Evolutionary conservation across 345 rosid species (phyloP).

Genomic region (Passiflora organensis): DNA sequence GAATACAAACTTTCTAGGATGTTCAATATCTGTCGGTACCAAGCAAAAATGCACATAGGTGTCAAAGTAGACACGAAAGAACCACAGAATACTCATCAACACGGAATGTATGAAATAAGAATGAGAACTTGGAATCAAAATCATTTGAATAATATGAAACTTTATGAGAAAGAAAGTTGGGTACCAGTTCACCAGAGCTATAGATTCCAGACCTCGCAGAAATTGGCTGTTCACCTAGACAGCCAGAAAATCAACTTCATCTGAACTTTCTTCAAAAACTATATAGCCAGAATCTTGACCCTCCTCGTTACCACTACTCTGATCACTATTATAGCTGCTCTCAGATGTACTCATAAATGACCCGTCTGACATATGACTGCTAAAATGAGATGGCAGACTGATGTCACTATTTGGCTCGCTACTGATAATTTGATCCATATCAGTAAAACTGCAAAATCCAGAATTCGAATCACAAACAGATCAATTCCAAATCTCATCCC

Average conservation of each 20-base stretch:
- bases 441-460: constrained; percentile 51
- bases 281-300: constrained; percentile 42
- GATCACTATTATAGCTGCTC: constrained; percentile 65
- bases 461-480: constrained; percentile 11
- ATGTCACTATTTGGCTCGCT: constrained; percentile 45
- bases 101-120: no score
- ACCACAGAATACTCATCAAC: no score
- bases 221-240: constrained; percentile 22
- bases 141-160: background rate
- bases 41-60: no score
- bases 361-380: constrained; percentile 40
- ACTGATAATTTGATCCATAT: constrained; percentile 51
- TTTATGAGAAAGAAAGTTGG: background rate
- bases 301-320: constrained; percentile 63
- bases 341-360: constrained; percentile 46
- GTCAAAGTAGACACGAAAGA: no score
- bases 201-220: constrained; percentile 8
- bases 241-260: constrained; percentile 50
- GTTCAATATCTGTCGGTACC: no score
- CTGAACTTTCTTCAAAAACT: constrained; percentile 55
- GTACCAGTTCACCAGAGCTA: constrained; percentile 17
- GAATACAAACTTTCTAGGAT: no score
- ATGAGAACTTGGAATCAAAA: background rate
- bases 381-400: constrained; percentile 38
- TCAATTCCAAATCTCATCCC: constrained; percentile 2